A percentile compares a stretch with the other conserved stretches of the same genome.
phyloP scores from a whole-genome alignment of 2,329 filamentous ascomycete species.

The Cladosporium cucumerinum region DNA sequence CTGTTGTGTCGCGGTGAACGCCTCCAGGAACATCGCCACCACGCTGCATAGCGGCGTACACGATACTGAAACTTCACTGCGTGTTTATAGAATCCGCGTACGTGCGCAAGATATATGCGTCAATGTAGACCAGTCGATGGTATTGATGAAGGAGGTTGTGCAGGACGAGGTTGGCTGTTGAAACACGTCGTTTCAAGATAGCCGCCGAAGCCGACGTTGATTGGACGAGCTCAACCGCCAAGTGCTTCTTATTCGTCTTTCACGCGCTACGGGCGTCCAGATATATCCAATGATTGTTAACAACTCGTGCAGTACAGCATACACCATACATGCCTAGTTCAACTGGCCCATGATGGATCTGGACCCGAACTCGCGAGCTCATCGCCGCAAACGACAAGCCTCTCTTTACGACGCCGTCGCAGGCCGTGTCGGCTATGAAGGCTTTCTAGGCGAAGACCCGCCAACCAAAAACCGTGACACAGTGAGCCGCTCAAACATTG shows the following conservation, averaged over 20 bases:
- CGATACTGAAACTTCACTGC: not conserved
- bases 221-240: constrained; percentile 9
- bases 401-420: constrained; percentile 68
- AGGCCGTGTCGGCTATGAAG: constrained; percentile 47
- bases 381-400: constrained; percentile 1
- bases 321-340: not conserved
- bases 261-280: not conserved
- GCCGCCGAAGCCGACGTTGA: not conserved
- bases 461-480: constrained; percentile 30
- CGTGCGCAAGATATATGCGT: not conserved
- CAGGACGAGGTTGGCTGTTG: not conserved
- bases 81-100: not conserved
- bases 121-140: not conserved
- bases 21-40: not conserved
- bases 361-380: not conserved
- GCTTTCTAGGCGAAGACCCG: constrained; percentile 41
- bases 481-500: constrained; percentile 30
- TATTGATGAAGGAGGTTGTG: not conserved
- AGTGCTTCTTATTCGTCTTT: constrained; percentile 3
- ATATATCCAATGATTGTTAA: not conserved
- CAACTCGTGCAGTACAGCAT: not conserved
- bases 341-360: not conserved
- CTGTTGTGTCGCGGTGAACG: not conserved
- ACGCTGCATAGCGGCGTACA: not conserved
- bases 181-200: not conserved